A percentile compares a stretch with the other conserved stretches of the same genome.
Evolutionary conservation across 2,329 filamentous ascomycete genomes (phyloP).

Genomic region (Epichloe glyceriae): DNA sequence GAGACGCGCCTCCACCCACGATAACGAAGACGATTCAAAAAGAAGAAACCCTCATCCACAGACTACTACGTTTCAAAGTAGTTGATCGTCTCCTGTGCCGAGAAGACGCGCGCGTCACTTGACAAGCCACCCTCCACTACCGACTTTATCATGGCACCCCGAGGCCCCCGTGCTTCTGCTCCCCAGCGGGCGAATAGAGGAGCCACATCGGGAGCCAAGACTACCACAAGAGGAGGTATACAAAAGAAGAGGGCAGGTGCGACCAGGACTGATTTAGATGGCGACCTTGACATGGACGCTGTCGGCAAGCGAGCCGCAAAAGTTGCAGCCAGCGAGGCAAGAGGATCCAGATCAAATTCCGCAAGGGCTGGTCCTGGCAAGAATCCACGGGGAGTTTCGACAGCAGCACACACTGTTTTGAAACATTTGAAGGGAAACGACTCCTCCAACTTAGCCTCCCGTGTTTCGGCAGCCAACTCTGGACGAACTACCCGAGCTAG

Average conservation of each 20-base stretch:
- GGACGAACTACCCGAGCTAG: conserved; percentile 14
- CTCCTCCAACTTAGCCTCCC: conserved; percentile 19
- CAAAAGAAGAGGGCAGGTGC: conserved; percentile 32
- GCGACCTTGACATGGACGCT: conserved; percentile 46
- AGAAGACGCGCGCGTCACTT: conserved; percentile 1
- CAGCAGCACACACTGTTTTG: conserved; percentile 29
- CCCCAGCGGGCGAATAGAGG: conserved; percentile 20
- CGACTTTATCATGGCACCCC: conserved; percentile 19
- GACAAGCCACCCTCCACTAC: background rate
- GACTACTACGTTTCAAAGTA: background rate
- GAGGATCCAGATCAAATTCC: conserved; percentile 17
- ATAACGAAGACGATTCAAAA: conserved; percentile 2
- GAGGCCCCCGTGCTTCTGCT: conserved; percentile 16
- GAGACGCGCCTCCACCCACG: conserved; percentile 5
- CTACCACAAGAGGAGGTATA: conserved; percentile 33
- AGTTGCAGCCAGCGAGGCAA: conserved; percentile 14
- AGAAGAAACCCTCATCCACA: background rate
- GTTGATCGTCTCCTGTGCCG: conserved; percentile 1
- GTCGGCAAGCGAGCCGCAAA: conserved; percentile 22
- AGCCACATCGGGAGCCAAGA: conserved; percentile 16
- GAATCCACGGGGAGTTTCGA: conserved; percentile 19
- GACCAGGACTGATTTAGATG: conserved; percentile 37
- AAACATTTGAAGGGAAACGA: conserved; percentile 27
- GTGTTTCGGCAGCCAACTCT: conserved; percentile 18
- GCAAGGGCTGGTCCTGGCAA: conserved; percentile 13